A percentile compares a stretch with the other conserved stretches of the same genome.
Conservation (phyloP, 768 basidiomycete genomes). For the Serpula lacrymans region DNA sequence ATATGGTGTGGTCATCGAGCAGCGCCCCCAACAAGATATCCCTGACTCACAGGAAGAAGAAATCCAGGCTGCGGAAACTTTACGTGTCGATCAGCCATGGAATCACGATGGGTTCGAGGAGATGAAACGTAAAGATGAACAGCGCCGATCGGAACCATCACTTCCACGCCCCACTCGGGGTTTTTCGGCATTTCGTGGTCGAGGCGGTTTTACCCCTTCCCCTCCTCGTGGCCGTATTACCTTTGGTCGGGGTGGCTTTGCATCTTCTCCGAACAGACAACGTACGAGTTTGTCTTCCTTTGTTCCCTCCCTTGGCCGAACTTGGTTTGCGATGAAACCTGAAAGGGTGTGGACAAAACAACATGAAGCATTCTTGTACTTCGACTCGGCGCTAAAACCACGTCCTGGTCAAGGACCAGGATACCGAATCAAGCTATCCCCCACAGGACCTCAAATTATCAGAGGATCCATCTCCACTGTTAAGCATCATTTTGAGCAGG, state of each 20-base stretch:
- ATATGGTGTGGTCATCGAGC: constrained; percentile 37
- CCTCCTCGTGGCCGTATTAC: constrained; percentile 43
- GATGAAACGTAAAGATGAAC: constrained; percentile 73
- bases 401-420: constrained; percentile 52
- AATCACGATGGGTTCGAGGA: constrained; percentile 88
- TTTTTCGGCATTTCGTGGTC: constrained; percentile 38
- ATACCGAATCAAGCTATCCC: constrained; percentile 65
- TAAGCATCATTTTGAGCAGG: constrained; percentile 12
- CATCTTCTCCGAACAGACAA: constrained; percentile 27
- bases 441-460: constrained; percentile 39
- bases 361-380: constrained; percentile 70
- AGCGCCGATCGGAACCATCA: constrained; percentile 31
- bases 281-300: constrained; percentile 26
- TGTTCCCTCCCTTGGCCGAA: constrained; percentile 36
- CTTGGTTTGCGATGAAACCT: constrained; percentile 74
- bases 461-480: constrained; percentile 27
- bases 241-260: constrained; percentile 38
- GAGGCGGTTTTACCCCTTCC: constrained; percentile 41
- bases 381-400: constrained; percentile 55
- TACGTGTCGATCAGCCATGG: constrained; percentile 71
- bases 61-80: constrained; percentile 30
- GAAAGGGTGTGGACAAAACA: constrained; percentile 85
- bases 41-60: constrained; percentile 17
- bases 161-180: constrained; percentile 35
- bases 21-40: constrained; percentile 14